A percentile compares a stretch with the other conserved stretches of the same genome.
Evolutionary conservation across 2,329 filamentous ascomycete genomes (phyloP).

Genomic region (Ciborinia camelliae): DNA sequence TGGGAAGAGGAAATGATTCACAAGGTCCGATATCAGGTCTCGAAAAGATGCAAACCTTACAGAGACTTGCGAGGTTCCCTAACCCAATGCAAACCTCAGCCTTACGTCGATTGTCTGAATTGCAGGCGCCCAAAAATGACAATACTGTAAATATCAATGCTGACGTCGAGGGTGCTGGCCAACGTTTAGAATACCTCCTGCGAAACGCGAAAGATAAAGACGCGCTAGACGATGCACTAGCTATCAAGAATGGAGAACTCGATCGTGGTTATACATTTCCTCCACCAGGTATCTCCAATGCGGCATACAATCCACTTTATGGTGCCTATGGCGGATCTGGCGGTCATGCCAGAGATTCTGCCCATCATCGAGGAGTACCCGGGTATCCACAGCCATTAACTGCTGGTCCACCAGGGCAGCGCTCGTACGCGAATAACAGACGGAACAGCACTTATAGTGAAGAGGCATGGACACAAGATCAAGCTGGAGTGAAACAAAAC

Average conservation of each 20-base stretch:
- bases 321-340: slow-evolving; percentile 15
- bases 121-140: slow-evolving; percentile 25
- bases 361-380: slow-evolving; percentile 16
- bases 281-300: slow-evolving; percentile 23
- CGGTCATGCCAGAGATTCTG: slow-evolving; percentile 1
- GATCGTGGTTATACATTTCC: slow-evolving; percentile 32
- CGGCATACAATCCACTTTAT: slow-evolving; percentile 27
- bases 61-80: slow-evolving; percentile 34
- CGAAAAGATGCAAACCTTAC: slow-evolving; percentile 37
- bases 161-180: not conserved
- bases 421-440: slow-evolving; percentile 22
- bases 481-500: not conserved
- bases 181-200: slow-evolving; percentile 10
- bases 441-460: slow-evolving; percentile 17
- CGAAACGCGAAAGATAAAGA: not conserved
- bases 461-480: slow-evolving; percentile 15
- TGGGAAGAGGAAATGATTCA: slow-evolving; percentile 1
- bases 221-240: not conserved
- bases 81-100: slow-evolving; percentile 34
- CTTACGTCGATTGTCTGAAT: slow-evolving; percentile 30
- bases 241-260: slow-evolving; percentile 22
- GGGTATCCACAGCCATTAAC: slow-evolving; percentile 38
- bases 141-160: not conserved
- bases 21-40: slow-evolving; percentile 25
- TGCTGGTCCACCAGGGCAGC: slow-evolving; percentile 38